Percentiles rank a stretch among this genome's conserved stretches.
Evolutionary conservation across 208 protist genomes (phyloP).

Genomic region (Lotmaria passim): DNA sequence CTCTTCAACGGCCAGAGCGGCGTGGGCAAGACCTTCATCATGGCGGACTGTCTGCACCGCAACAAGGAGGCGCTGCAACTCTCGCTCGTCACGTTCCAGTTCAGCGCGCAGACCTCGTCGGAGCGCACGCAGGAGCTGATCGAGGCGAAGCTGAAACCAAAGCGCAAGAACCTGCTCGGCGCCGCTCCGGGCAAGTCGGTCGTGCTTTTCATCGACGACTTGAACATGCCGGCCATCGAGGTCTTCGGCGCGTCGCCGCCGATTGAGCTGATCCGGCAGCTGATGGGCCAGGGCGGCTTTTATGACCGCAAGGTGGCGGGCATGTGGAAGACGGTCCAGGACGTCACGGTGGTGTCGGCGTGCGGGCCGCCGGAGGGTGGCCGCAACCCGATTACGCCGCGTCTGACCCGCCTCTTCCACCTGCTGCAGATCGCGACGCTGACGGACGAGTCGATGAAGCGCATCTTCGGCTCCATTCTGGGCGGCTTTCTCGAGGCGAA

Average conservation of each 20-base stretch:
- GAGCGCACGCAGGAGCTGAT: slow-evolving; percentile 96
- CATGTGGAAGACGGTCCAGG: slow-evolving; percentile 95
- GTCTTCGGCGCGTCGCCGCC: slow-evolving; percentile 97
- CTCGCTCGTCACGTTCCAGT: slow-evolving; percentile 91
- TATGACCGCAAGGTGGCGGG: slow-evolving; percentile 95
- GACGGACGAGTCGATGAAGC: slow-evolving; percentile 93
- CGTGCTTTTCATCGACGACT: slow-evolving; percentile 97
- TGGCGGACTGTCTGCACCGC: slow-evolving; percentile 81
- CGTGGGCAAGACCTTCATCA: slow-evolving; percentile 95
- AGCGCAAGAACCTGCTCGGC: slow-evolving; percentile 96
- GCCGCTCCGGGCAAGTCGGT: slow-evolving; percentile 93
- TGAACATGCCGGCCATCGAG: slow-evolving; percentile 98
- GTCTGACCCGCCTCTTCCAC: slow-evolving; percentile 95
- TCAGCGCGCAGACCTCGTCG: slow-evolving; percentile 96
- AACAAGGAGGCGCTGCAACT: slow-evolving; percentile 84
- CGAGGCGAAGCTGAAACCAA: slow-evolving; percentile 96
- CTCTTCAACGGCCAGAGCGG: slow-evolving; percentile 96
- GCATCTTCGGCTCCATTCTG: slow-evolving; percentile 95
- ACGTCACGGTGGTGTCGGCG: slow-evolving; percentile 94
- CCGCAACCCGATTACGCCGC: slow-evolving; percentile 93
- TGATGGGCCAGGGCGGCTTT: slow-evolving; percentile 96
- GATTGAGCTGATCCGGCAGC: slow-evolving; percentile 97
- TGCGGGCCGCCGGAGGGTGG: slow-evolving; percentile 96
- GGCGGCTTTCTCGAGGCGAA: slow-evolving; percentile 90
- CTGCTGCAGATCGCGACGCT: slow-evolving; percentile 94